Percentiles rank a stretch among this genome's conserved stretches.
Conservation (phyloP, 2,329 filamentous ascomycete species). For the Neonectria neomacrospora region DNA sequence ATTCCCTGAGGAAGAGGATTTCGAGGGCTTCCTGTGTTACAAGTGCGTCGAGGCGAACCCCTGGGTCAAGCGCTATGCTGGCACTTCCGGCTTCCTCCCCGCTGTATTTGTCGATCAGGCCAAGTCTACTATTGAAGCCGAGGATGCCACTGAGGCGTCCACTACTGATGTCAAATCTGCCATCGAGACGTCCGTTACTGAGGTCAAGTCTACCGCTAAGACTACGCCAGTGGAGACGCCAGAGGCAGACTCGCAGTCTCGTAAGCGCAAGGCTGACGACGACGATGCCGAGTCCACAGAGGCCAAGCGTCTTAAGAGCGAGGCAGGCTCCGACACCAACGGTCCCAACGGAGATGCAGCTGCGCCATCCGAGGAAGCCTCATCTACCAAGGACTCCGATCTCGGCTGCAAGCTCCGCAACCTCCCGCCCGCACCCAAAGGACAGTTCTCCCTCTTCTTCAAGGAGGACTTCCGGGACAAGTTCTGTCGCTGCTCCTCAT, state of each 20-base stretch:
- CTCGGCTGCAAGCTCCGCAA: constrained; percentile 68
- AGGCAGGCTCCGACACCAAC: constrained; percentile 38
- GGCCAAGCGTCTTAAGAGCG: constrained; percentile 66
- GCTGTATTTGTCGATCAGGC: constrained; percentile 67
- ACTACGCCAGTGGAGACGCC: constrained; percentile 6
- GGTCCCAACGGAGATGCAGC: constrained; percentile 1
- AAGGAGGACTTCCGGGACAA: constrained; percentile 80
- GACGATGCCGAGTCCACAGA: constrained; percentile 52
- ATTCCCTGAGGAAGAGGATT: constrained; percentile 89
- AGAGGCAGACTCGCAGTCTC: constrained; percentile 48
- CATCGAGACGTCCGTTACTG: neutral
- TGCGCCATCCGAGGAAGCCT: constrained; percentile 27
- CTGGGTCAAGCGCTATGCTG: constrained; percentile 92
- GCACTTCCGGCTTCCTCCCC: constrained; percentile 80
- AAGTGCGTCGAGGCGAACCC: constrained; percentile 89
- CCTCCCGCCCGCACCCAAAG: constrained; percentile 66
- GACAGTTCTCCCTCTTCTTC: constrained; percentile 84
- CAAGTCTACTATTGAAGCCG: neutral
- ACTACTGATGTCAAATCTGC: constrained; percentile 17
- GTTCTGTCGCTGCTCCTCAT: constrained; percentile 84
- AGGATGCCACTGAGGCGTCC: constrained; percentile 1
- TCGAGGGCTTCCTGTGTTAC: constrained; percentile 92
- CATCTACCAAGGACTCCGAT: constrained; percentile 26
- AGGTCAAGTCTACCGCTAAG: constrained; percentile 15
- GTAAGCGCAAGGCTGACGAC: constrained; percentile 75